Evolutionary conservation across 2,329 filamentous ascomycete species (phyloP).

Genomic region (Fusarium subtropicale): DNA sequence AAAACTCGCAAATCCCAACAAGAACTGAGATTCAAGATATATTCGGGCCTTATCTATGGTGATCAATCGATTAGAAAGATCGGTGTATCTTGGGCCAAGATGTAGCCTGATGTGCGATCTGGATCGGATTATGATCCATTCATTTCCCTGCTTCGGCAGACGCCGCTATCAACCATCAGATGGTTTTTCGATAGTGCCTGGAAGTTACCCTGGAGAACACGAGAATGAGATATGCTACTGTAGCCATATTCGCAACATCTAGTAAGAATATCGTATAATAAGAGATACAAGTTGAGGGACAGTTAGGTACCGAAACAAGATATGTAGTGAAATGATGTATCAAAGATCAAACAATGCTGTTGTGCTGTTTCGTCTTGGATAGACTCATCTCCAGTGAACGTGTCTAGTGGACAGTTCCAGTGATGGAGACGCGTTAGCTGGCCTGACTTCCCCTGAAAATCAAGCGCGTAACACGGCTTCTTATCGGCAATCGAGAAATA

Average conservation of each 20-base stretch:
- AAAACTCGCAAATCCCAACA: background rate
- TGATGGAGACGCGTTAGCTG: background rate
- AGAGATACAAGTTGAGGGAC: background rate
- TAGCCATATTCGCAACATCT: background rate
- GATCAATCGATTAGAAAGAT: background rate
- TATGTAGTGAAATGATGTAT: background rate
- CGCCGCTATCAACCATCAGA: slow-evolving; percentile 11
- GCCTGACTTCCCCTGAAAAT: background rate
- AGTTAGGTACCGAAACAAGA: background rate
- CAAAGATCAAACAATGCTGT: background rate
- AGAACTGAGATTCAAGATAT: background rate
- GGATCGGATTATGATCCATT: slow-evolving; percentile 24
- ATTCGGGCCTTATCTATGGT: slow-evolving; percentile 23
- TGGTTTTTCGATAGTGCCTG: too few relatives aligned
- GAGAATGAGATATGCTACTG: background rate
- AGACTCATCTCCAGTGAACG: background rate
- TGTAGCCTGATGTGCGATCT: slow-evolving; percentile 27
- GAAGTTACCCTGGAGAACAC: slow-evolving; percentile 8
- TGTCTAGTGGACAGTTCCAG: background rate
- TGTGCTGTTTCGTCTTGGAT: background rate
- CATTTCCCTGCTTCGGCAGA: slow-evolving; percentile 8
- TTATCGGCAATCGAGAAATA: background rate
- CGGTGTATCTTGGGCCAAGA: slow-evolving; percentile 6
- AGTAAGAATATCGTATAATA: accelerated
- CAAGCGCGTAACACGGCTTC: slow-evolving; percentile 1